Evolutionary conservation across 768 basidiomycete species (phyloP).

Genomic region (Leccinellum albellum): DNA sequence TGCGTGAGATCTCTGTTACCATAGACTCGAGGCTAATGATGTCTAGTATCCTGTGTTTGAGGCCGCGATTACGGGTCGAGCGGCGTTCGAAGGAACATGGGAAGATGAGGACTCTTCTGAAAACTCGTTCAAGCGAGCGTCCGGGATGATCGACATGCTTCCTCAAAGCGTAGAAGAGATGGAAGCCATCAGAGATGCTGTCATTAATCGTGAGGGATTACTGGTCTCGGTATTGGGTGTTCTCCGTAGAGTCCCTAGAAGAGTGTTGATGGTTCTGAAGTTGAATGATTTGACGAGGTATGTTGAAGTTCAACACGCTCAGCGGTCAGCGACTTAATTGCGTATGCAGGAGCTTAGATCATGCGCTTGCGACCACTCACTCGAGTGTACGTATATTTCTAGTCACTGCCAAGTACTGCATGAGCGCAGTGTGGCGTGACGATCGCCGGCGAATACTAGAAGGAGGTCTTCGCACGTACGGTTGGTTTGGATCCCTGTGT

Average conservation of each 20-base stretch:
- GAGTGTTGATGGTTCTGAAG: constrained; percentile 81
- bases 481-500: constrained; percentile 48
- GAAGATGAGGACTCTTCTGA: constrained; percentile 35
- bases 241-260: constrained; percentile 77
- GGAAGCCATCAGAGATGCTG: constrained; percentile 77
- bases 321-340: not conserved
- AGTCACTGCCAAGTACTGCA: constrained; percentile 87
- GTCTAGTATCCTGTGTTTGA: constrained; percentile 88
- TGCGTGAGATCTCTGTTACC: constrained; percentile 33
- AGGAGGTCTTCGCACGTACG: constrained; percentile 45
- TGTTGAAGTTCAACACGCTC: constrained; percentile 4
- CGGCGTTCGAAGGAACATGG: constrained; percentile 65
- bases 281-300: constrained; percentile 82
- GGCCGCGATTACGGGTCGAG: constrained; percentile 85
- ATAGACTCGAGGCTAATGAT: constrained; percentile 1
- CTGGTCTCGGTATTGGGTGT: constrained; percentile 85
- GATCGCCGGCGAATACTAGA: constrained; percentile 52
- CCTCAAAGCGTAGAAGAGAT: constrained; percentile 75
- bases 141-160: constrained; percentile 71
- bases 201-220: constrained; percentile 78
- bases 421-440: constrained; percentile 73
- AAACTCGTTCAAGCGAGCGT: constrained; percentile 52
- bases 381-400: constrained; percentile 86
- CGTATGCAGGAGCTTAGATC: constrained; percentile 66
- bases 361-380: constrained; percentile 84